Percentiles rank a stretch among this genome's conserved stretches.
These are phyloP conservation scores for Zygosaccharomyces gambellarensis DNA, from an alignment of 805 yeast species.

Conservation along the genomic window DNA sequence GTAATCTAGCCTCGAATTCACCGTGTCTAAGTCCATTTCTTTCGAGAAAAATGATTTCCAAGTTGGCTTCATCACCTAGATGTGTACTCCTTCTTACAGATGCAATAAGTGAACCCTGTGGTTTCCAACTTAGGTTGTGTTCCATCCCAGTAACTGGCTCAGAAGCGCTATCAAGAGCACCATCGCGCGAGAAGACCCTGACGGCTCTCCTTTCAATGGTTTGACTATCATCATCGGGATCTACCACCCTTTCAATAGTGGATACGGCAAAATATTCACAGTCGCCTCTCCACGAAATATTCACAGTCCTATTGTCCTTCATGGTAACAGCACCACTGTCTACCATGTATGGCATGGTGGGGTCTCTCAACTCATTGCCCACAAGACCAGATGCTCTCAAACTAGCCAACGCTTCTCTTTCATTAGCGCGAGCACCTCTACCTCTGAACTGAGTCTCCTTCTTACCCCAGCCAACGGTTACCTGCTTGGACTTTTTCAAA, in stretches of 20 bases:
- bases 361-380: constrained; percentile 71
- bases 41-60: constrained; percentile 73
- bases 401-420: constrained; percentile 52
- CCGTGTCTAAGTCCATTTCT: constrained; percentile 91
- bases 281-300: constrained; percentile 93
- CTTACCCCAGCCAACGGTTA: constrained; percentile 98
- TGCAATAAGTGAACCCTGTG: constrained; percentile 84
- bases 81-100: constrained; percentile 59
- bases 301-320: constrained; percentile 45
- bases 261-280: constrained; percentile 75
- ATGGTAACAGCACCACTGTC: constrained; percentile 62
- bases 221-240: constrained; percentile 36
- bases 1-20: constrained; percentile 65
- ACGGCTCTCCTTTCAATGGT: constrained; percentile 61
- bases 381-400: constrained; percentile 56
- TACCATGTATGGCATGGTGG: constrained; percentile 71
- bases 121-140: constrained; percentile 76
- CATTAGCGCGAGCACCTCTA: constrained; percentile 76
- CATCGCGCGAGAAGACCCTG: constrained; percentile 77
- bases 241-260: constrained; percentile 49
- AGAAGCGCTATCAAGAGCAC: constrained; percentile 71
- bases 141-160: constrained; percentile 87
- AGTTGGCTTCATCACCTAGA: constrained; percentile 36
- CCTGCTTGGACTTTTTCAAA: constrained; percentile 67
- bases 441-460: constrained; percentile 96